Evolutionary conservation across 495 filamentous ascomycete species (phyloP), one percentile per base, ranked within the genome.

Genomic region (Annulohypoxylon moriforme): DNA sequence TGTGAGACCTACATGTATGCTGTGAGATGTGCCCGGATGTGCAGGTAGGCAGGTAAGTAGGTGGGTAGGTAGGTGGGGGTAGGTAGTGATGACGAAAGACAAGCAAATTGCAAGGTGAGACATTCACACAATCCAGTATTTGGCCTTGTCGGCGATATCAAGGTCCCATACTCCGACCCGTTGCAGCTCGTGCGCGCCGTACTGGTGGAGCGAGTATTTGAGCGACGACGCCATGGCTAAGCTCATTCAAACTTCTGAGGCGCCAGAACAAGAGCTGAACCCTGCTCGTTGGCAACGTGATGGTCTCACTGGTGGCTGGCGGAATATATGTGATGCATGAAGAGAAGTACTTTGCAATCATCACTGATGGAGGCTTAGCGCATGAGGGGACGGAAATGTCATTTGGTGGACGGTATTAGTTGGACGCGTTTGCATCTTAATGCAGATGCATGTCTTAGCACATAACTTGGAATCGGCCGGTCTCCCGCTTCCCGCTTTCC

Each of bases 61-160:
- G 8, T 33, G 25, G 1, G 27, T 16, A 8, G 24, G 8, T 29
- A 14, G 52, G 2, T n/a, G 5, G 11, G 36, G n/a, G 33, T 7
- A 55, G 3, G 29, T 55, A 55, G 6, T 34, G 13, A n/a, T 16
- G 24, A 49, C 33, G 33, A n/a, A n/a, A n/a, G 33, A 36, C 33
- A 36, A 36, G 33, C 33, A 36, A 10, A 22, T n/a, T 27, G 34
- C 33, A 8, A n/a, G 33, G 20, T 16, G 64, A 34, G 47, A 67
- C 33, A 68, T 64, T 69, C 60, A 79, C 77, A 79, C 31, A 36
- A 77, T 69, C 77, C 77, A 79, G 42, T 70, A 74, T 65, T 74
- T 73, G 9, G 60, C 18, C 60, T 73, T 67, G 62, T 67, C 58
- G 36, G 34, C 53, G 29, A 67, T 34, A 57, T 78, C 72, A 2